Conservation (phyloP, 2,329 filamentous ascomycete species). For the Talaromyces sp. region DNA sequence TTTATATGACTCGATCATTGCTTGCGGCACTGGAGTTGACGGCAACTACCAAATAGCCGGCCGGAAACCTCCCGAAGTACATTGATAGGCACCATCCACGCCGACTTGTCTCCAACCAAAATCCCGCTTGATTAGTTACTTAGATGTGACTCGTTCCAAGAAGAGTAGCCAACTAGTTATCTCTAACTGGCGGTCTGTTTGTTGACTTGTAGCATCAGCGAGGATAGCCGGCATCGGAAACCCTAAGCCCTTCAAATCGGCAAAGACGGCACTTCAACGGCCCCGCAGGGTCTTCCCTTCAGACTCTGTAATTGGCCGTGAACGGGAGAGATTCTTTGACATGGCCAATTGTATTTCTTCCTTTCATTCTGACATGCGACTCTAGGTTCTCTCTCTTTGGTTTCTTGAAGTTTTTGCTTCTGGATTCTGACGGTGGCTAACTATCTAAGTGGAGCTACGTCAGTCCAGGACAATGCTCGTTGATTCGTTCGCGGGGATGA, state of each 20-base stretch:
- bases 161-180: neutral
- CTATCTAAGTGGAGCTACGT: conserved; percentile 1
- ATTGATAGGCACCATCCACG: neutral
- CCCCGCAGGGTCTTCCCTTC: neutral
- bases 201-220: neutral
- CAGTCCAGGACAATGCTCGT: neutral
- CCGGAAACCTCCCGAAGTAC: neutral
- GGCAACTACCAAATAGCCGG: neutral
- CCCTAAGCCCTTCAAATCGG: neutral
- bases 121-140: neutral
- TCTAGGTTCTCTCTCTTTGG: neutral
- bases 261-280: conserved; percentile 3
- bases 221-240: neutral
- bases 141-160: neutral
- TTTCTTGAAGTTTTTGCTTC: neutral
- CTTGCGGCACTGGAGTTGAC: neutral
- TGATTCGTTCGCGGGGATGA: neutral
- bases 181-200: neutral
- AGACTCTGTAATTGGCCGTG: neutral
- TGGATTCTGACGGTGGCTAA: neutral
- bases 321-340: neutral
- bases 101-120: neutral
- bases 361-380: neutral
- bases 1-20: neutral
- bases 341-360: neutral